These are phyloP conservation scores for Phascolomyces articulosus DNA, from an alignment of 371 early-diverging fungal genomes.

Conservation along the genomic window DNA sequence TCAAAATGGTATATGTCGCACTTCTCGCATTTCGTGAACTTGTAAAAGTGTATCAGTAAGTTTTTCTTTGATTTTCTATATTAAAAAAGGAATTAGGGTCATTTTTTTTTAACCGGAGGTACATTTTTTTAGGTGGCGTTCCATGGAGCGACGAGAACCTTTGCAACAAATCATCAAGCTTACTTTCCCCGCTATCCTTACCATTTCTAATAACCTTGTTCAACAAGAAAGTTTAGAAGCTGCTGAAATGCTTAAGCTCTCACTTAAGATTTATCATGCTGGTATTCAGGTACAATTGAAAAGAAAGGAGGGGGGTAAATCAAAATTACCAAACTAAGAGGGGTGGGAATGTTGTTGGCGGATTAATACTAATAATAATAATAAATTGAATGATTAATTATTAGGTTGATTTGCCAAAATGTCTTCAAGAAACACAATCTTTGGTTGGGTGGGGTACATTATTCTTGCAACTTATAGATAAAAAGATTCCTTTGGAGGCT, in stretches of 20 bases:
- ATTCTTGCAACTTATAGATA: conserved; percentile 79
- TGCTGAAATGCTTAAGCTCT: conserved; percentile 79
- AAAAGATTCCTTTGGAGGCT: conserved; percentile 55
- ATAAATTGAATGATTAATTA: background rate
- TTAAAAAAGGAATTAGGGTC: background rate
- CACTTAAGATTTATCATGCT: conserved; percentile 78
- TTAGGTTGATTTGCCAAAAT: conserved; percentile 66
- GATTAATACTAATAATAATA: background rate
- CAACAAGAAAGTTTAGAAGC: conserved; percentile 69
- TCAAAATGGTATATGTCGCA: conserved; percentile 70
- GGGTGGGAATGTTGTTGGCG: background rate
- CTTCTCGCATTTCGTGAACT: conserved; percentile 79
- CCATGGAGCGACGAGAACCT: conserved; percentile 58
- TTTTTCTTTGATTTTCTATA: background rate
- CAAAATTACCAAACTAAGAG: no score
- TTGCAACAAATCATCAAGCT: conserved; percentile 69
- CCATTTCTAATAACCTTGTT: conserved; percentile 66
- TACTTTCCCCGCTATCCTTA: conserved; percentile 74
- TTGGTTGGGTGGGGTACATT: conserved; percentile 87
- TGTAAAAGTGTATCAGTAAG: conserved; percentile 80
- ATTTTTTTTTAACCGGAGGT: background rate
- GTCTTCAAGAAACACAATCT: conserved; percentile 66
- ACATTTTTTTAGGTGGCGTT: conserved; percentile 52
- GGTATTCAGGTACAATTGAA: conserved; percentile 59
- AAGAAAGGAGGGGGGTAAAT: no score